Evolutionary conservation across 805 yeast species (phyloP).

Genomic region (Suhomyces emberorum): DNA sequence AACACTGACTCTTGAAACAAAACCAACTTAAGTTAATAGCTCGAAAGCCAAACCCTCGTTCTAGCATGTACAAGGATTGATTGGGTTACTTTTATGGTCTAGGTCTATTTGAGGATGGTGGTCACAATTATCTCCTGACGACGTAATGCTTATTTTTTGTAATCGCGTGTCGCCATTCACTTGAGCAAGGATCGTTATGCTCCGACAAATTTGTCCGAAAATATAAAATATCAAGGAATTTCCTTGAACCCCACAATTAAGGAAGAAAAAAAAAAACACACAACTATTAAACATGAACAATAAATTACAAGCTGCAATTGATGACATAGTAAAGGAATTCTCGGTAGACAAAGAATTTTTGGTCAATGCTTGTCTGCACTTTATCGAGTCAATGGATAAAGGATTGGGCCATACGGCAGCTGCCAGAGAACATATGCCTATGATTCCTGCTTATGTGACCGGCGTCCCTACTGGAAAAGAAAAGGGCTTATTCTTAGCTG

Average conservation of each 20-base stretch:
- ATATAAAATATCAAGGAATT: not conserved
- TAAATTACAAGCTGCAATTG: constrained; percentile 22
- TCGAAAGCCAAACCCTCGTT: too few relatives aligned
- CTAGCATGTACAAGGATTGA: too few relatives aligned
- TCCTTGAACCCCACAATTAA: not conserved
- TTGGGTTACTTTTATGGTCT: too few relatives aligned
- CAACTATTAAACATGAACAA: constrained; percentile 12
- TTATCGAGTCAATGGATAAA: constrained; percentile 56
- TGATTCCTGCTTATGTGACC: constrained; percentile 93
- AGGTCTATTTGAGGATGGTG: too few relatives aligned
- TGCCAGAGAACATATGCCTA: constrained; percentile 54
- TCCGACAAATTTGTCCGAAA: not conserved
- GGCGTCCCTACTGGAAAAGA: constrained; percentile 83
- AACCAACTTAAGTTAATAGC: too few relatives aligned
- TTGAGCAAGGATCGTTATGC: constrained; percentile 1
- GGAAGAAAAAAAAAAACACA: not conserved
- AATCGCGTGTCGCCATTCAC: not conserved
- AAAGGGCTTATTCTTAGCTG: constrained; percentile 79
- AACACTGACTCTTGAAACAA: too few relatives aligned
- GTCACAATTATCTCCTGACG: too few relatives aligned
- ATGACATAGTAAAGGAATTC: constrained; percentile 40
- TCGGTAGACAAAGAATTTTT: constrained; percentile 41
- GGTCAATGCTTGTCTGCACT: constrained; percentile 49
- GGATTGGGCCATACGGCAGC: constrained; percentile 49
- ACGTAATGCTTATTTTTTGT: not conserved